Evolutionary conservation across 2,329 filamentous ascomycete genomes (phyloP), one percentile per base, ranked within the genome.

Genomic region (Aspergillus aculeatinus): DNA sequence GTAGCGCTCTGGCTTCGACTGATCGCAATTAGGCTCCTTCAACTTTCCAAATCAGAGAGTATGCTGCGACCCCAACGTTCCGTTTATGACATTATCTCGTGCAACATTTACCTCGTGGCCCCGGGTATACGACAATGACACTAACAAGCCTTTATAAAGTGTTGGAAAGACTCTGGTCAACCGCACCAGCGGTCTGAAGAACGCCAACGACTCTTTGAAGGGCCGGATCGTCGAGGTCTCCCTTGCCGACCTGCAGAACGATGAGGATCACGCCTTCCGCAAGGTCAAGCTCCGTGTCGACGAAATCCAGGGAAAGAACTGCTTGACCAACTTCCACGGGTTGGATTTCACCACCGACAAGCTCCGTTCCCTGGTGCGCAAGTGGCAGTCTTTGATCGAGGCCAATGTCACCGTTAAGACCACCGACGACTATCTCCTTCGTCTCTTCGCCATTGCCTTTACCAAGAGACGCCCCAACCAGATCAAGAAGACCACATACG

Each of bases 321-420:
- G 95, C 86, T 85, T 99, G 82, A 98, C 95, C 87, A 97, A 97
- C 89, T 99, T 99, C 90, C 93, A 99, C 89, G 95, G 95, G 74
- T 89, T 99, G 80, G 95, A 99, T 85, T 98, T 99, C 90, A 99
- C 95, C 79, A 97, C 95, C 74, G 95, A 99, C 89, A 99, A 99
- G 88, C 90, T 99, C 75, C 91, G 95, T 79, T 98, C 95, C 67
- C 89, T 99, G 70, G 95, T 99, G 74, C 93, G 95, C 85, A 99
- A 99, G 87, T 99, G 95, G 95, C 95, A 99, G 84, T 89, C 93
- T 68, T 87, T 99, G 77, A 98, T 99, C 73, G 95, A 99, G 88
- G 95, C 95, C 86, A 99, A 99, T 82, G 89, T 98, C 77, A 96
- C 96, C 70, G 93, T 99, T 86, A 98, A 98, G 91, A 98, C 95